Evolutionary conservation across 208 protist genomes (phyloP), one percentile per base, ranked within the genome.

Genomic region (Trypanosoma cruzi): DNA sequence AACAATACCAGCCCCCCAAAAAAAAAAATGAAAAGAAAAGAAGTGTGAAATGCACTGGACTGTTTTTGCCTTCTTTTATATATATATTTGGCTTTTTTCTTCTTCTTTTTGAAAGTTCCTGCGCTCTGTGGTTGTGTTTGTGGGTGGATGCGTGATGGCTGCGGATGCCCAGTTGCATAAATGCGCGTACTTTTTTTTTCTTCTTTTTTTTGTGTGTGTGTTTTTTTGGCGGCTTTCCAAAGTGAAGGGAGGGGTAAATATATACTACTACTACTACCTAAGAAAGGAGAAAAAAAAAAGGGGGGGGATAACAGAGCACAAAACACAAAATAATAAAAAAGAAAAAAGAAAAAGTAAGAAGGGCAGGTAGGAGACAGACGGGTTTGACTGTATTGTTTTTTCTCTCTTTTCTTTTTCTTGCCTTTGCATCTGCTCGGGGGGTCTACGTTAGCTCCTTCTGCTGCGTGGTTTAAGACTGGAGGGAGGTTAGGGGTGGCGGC

Each of bases 1-100:
- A n/a, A n/a, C n/a, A n/a, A n/a, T n/a, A n/a, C n/a, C n/a, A n/a
- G n/a, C n/a, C n/a, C n/a, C n/a, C n/a, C n/a, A n/a, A n/a, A n/a
- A n/a, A n/a, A 65, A 61, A 5, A 60, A 42, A 69, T 26, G 50
- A 64, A 54, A 46, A 69, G 2, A 69, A 18, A 49, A 36, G 36
- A 42, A 64, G 32, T n/a, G 50, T 29, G 20, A 61, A 61, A 61
- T 26, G 26, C 8, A 70, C 14, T 4, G 2, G n/a, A 61, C 5
- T 58, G 53, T 44, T 48, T 14, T 29, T 28, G n/a, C 48, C 5
- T 58, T 36, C 24, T 48, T 14, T 29, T 28, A 29, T 14, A 40
- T 58, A 26, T 37, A n/a, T 68, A 44, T 22, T 37, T 24, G 64
- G 28, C 5, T 60, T 56, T 42, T 29, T 62, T 42, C 26, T 1